phyloP scores from a whole-genome alignment of 441 rosid genomes.

The Erodium trifolium region DNA sequence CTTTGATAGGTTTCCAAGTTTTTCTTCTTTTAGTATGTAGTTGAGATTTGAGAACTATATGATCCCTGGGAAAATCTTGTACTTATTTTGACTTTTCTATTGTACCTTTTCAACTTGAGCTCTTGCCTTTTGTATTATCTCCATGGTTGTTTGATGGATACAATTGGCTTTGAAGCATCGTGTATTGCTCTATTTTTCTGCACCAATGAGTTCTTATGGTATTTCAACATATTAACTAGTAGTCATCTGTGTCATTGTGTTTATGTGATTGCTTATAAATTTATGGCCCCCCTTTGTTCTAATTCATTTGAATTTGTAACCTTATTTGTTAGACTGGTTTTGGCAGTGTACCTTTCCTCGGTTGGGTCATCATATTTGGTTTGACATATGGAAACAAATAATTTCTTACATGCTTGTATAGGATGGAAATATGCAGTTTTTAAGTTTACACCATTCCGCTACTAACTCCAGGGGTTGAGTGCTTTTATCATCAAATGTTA shows the following conservation, averaged over 20 bases:
- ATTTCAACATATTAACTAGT: background rate
- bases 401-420: background rate
- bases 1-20: slow-evolving; percentile 9
- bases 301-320: too few relatives aligned
- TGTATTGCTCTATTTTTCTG: background rate
- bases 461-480: background rate
- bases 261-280: too few relatives aligned
- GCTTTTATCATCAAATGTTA: background rate
- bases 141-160: background rate
- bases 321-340: too few relatives aligned
- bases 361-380: background rate
- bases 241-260: background rate
- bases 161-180: background rate
- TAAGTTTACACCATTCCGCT: background rate
- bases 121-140: background rate
- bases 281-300: too few relatives aligned
- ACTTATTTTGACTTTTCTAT: background rate
- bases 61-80: background rate
- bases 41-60: background rate
- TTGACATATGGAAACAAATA: background rate
- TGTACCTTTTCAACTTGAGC: background rate
- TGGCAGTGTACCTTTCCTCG: too few relatives aligned
- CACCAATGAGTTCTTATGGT: background rate
- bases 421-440: too few relatives aligned
- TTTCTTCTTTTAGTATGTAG: background rate